These are phyloP conservation scores for Arbutus unedo DNA, from an alignment of 148 eudicot species.

Conservation along the genomic window DNA sequence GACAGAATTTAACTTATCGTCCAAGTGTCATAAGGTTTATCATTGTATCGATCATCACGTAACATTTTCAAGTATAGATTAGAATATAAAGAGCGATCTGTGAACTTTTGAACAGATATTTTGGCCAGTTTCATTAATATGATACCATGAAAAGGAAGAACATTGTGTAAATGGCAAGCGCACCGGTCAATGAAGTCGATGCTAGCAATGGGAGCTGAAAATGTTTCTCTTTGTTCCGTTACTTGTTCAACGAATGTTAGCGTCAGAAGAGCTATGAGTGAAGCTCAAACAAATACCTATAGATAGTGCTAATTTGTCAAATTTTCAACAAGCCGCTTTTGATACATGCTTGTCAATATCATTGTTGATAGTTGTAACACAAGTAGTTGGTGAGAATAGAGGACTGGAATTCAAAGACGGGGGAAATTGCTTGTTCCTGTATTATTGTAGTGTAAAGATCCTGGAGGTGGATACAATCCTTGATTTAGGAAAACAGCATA, in stretches of 20 bases:
- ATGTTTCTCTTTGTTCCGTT: background rate
- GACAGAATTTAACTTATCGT: background rate
- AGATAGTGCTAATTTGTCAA: background rate
- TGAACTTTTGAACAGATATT: conserved; percentile 7
- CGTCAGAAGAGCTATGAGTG: background rate
- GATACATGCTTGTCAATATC: background rate
- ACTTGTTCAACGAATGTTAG: background rate
- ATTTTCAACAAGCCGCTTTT: background rate
- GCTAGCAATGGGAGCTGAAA: background rate
- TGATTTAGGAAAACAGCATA: background rate
- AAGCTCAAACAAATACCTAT: background rate
- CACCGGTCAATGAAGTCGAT: too few species aligned
- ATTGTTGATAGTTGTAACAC: background rate
- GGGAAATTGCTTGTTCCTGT: background rate
- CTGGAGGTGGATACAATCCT: background rate
- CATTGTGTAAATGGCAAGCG: background rate
- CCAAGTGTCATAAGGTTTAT: background rate
- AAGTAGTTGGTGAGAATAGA: background rate
- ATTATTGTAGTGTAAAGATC: background rate
- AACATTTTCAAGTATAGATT: background rate
- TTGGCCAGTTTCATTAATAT: background rate
- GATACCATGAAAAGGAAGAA: background rate
- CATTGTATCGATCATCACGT: background rate
- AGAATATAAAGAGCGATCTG: background rate
- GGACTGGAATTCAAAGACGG: background rate